phyloP scores from a whole-genome alignment of 768 basidiomycete genomes.

The Pleurotus giganteus region DNA sequence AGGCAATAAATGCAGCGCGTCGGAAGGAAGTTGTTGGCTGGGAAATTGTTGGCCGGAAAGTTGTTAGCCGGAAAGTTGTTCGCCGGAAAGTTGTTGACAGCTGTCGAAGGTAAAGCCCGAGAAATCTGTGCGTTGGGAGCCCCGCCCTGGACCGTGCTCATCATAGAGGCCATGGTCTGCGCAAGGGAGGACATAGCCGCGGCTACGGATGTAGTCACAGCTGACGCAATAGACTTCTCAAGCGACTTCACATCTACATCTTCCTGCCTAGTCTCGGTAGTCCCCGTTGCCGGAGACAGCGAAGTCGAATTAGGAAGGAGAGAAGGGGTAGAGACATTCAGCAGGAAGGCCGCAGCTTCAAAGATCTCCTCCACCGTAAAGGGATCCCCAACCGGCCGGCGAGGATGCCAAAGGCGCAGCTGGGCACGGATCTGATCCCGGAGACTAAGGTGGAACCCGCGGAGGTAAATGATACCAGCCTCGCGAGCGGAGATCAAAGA shows the following conservation, averaged over 20 bases:
- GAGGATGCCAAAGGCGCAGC: background rate
- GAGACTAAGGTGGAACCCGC: background rate
- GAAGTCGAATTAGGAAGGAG: background rate
- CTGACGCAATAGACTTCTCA: background rate
- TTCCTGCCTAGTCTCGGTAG: background rate
- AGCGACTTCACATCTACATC: background rate
- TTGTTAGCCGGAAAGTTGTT: too few relatives aligned
- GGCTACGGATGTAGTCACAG: background rate
- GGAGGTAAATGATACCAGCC: too few relatives aligned
- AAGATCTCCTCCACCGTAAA: background rate
- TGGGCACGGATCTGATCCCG: conserved; percentile 4
- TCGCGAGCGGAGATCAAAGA: too few relatives aligned
- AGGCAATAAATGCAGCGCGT: too few relatives aligned
- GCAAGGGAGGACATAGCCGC: too few relatives aligned
- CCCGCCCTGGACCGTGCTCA: too few relatives aligned
- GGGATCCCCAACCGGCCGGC: background rate
- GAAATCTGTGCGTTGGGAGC: too few relatives aligned
- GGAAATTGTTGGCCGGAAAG: too few relatives aligned
- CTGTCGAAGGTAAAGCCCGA: too few relatives aligned
- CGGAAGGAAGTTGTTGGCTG: too few relatives aligned
- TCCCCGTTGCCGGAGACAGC: background rate
- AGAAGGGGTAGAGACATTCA: background rate
- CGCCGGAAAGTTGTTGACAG: too few relatives aligned
- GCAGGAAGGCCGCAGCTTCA: background rate
- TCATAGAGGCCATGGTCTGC: too few relatives aligned